phyloP scores from a whole-genome alignment of 1,284 basidiomycete genomes.

The Inonotus hispidus region DNA sequence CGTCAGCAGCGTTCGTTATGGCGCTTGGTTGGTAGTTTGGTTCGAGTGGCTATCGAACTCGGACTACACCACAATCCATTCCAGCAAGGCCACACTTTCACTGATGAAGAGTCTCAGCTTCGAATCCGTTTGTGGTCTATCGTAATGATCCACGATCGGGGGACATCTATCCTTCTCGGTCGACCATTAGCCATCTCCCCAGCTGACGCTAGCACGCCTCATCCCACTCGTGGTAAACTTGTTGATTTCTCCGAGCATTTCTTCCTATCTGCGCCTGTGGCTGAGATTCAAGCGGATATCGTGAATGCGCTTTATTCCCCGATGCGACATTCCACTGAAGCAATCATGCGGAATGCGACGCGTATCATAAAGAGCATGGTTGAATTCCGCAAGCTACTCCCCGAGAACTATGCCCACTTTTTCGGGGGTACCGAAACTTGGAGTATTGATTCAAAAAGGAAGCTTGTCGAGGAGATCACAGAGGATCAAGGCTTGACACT shows the following conservation, averaged over 20 bases:
- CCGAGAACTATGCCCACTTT: conserved; percentile 63
- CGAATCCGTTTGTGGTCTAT: conserved; percentile 78
- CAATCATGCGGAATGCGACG: conserved; percentile 67
- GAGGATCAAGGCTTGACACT: conserved; percentile 75
- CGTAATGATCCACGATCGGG: conserved; percentile 76
- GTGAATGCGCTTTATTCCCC: conserved; percentile 78
- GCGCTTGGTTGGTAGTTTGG: conserved; percentile 77
- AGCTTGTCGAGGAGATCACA: conserved; percentile 65
- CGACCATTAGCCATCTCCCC: conserved; percentile 77
- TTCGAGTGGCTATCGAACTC: conserved; percentile 72
- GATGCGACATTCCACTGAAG: conserved; percentile 55
- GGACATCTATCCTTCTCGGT: conserved; percentile 76
- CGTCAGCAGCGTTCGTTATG: conserved; percentile 78
- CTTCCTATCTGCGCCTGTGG: conserved; percentile 59
- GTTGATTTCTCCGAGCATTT: conserved; percentile 63
- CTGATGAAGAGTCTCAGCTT: conserved; percentile 65
- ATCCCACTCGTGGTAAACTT: conserved; percentile 44
- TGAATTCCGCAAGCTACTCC: conserved; percentile 58
- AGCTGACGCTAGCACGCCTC: conserved; percentile 71
- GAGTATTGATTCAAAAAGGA: conserved; percentile 53
- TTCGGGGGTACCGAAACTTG: conserved; percentile 71
- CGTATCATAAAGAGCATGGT: conserved; percentile 71
- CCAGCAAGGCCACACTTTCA: conserved; percentile 47
- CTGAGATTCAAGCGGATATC: conserved; percentile 79
- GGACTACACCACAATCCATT: conserved; percentile 79